These are phyloP conservation scores for Podila verticillata DNA, from an alignment of 192 early-diverging fungal species.

Conservation along the genomic window DNA sequence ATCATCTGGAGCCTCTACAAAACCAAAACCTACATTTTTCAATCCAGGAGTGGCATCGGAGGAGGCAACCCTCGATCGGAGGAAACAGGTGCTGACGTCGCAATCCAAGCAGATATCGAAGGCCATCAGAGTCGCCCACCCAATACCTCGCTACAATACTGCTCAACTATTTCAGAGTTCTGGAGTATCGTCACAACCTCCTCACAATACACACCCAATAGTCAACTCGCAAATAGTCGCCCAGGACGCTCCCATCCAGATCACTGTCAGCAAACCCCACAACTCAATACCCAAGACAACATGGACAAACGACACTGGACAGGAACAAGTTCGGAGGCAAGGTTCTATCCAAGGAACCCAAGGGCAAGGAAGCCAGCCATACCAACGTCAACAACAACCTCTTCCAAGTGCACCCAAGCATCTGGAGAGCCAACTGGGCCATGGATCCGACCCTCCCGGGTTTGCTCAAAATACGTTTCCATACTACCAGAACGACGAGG, in stretches of 20 bases:
- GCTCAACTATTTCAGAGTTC: conserved; percentile 11
- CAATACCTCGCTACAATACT: conserved; percentile 19
- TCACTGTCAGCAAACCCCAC: neutral
- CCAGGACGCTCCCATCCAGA: neutral
- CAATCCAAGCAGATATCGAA: conserved; percentile 44
- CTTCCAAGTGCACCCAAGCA: neutral
- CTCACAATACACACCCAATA: neutral
- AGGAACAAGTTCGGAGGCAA: neutral
- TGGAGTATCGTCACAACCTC: neutral
- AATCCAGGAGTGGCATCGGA: conserved; percentile 24
- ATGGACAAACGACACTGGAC: neutral
- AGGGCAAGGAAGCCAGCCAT: neutral
- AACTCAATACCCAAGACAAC: neutral
- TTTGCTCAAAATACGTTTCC: no score
- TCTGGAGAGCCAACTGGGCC: no score
- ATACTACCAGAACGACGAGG: no score
- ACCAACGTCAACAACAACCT: neutral
- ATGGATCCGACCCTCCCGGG: no score
- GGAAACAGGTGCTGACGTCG: conserved; percentile 12
- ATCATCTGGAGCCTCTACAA: neutral
- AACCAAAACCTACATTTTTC: neutral
- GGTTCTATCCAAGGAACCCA: neutral
- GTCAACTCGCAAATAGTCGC: neutral
- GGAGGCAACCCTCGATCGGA: conserved; percentile 8
- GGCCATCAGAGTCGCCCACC: conserved; percentile 24